phyloP scores from a whole-genome alignment of 2,329 filamentous ascomycete genomes.

The Exophiala mesophila region DNA sequence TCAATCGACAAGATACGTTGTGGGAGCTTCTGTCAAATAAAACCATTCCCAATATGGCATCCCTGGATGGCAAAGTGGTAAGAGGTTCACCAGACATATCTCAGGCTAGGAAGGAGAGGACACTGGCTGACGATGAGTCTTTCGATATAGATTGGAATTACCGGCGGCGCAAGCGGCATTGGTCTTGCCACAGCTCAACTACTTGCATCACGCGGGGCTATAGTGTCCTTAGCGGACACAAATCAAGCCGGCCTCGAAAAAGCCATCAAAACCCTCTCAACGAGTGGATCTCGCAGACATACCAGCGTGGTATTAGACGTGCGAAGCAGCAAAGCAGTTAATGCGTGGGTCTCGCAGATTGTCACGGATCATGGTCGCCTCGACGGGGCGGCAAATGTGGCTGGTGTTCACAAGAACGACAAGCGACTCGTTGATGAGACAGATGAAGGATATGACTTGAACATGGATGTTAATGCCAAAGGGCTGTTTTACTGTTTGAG shows the following conservation, averaged over 20 bases:
- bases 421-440: not conserved
- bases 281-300: not conserved
- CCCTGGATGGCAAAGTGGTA: conserved; percentile 1
- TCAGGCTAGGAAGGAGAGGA: not conserved
- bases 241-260: conserved; percentile 32
- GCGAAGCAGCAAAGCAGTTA: conserved; percentile 1
- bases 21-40: not conserved
- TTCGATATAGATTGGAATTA: conserved; percentile 39
- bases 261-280: conserved; percentile 1
- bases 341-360: conserved; percentile 7
- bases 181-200: conserved; percentile 45
- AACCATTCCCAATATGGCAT: not conserved
- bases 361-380: not conserved
- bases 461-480: conserved; percentile 38
- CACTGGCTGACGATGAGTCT: not conserved
- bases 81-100: not conserved
- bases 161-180: conserved; percentile 48
- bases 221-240: conserved; percentile 47
- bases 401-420: not conserved
- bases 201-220: conserved; percentile 42
- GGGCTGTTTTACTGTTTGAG: conserved; percentile 37
- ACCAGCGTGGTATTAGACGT: conserved; percentile 3
- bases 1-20: not conserved
- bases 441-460: conserved; percentile 33
- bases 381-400: conserved; percentile 4